These are phyloP conservation scores for Kodamaea fungicola DNA, from an alignment of 1,139 yeast species.

Conservation along the genomic window DNA sequence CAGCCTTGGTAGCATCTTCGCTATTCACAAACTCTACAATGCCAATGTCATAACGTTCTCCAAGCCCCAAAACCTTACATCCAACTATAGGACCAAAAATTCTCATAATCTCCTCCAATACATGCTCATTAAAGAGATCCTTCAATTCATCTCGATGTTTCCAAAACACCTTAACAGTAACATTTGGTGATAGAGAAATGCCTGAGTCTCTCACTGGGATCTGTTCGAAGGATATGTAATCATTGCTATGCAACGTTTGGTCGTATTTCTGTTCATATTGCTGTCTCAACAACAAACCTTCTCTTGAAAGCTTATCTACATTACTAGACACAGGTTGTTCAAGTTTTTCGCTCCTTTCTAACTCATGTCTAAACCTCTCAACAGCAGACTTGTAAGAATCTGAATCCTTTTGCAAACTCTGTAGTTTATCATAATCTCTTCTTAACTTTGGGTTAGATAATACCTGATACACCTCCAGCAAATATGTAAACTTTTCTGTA, in stretches of 20 bases:
- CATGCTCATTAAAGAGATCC: slow-evolving; percentile 27
- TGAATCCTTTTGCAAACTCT: slow-evolving; percentile 1
- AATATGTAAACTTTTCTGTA: slow-evolving; percentile 35
- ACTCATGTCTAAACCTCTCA: slow-evolving; percentile 30
- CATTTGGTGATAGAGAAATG: background rate
- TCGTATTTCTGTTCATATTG: slow-evolving; percentile 15
- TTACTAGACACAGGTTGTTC: background rate
- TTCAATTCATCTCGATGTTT: slow-evolving; percentile 37
- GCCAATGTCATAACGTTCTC: slow-evolving; percentile 36
- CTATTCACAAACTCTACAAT: slow-evolving; percentile 25
- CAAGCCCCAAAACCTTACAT: slow-evolving; percentile 12
- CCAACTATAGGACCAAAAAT: slow-evolving; percentile 41
- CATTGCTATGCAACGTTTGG: background rate
- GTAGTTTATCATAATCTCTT: slow-evolving; percentile 30
- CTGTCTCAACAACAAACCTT: slow-evolving; percentile 28
- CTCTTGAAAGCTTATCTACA: slow-evolving; percentile 19
- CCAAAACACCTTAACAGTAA: slow-evolving; percentile 34
- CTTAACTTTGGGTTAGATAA: slow-evolving; percentile 29
- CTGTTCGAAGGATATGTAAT: slow-evolving; percentile 21
- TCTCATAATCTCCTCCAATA: slow-evolving; percentile 38
- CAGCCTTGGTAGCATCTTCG: slow-evolving; percentile 31
- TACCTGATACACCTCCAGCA: slow-evolving; percentile 38
- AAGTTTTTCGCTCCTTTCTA: slow-evolving; percentile 26
- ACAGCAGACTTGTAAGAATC: slow-evolving; percentile 12
- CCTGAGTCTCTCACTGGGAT: slow-evolving; percentile 10